Base-by-base conservation (phyloP, 345 rosid genomes). In the Xanthoceras sorbifolium region DNA sequence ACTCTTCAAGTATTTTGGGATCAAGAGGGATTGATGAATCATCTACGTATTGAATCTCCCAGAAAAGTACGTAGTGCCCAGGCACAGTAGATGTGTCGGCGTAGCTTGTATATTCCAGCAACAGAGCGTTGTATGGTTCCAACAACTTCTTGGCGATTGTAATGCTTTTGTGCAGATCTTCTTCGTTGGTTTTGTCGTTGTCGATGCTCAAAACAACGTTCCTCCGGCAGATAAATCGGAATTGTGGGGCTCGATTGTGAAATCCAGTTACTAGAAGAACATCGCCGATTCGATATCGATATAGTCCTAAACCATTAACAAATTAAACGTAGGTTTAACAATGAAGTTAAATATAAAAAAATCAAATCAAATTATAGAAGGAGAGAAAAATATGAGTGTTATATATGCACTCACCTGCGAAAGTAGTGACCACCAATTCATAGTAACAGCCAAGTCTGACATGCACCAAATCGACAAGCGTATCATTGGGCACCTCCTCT, bases 371-470 rank as follows among this genome's bases (percentile, higher is more conserved):
- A 77, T 40, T 34, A n/a, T 22, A 2, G 28, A 20, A 23, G 28
- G 3, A 57, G 14, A 57, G 62, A 57, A 57, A 57, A n/a, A n/a
- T n/a, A 20, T 23, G 25, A 8, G 11, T 57, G 62, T 23, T 23
- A 50, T 14, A 12, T 14, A 50, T 50, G 22, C 46, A 50, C 86
- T 80, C 77, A 86, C 94, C 94, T 1, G 94, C 89, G 64, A 83
- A 90, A 54, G 94, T 88, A 48, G 94, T 90, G 62, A 88, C 84
- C 65, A 90, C 88, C 81, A 90, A 79, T 80, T 90, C 94, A 55
- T 90, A 88, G 60, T 86, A 88, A 59, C 82, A 83, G 15, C 90
- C 92, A 12, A 80, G 44, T 77, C 72, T 81, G 44, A 90, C 92
- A 71, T 83, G 60, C 75, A 87, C 89, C 77, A 90, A 68, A 78